These are phyloP conservation scores for Balakata baccata DNA, from an alignment of 345 rosid species.

Conservation along the genomic window DNA sequence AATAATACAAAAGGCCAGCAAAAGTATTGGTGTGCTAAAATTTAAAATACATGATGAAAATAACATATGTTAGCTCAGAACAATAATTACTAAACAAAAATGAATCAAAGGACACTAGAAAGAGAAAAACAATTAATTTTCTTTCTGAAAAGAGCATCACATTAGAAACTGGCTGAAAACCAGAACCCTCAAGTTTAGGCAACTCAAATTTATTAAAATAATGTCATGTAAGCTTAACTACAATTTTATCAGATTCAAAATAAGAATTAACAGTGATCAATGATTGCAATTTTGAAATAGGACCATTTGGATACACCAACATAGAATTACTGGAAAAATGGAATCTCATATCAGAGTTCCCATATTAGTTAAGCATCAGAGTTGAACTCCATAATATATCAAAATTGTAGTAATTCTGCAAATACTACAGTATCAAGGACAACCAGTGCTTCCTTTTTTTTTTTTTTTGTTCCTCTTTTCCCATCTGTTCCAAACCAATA, in stretches of 20 bases:
- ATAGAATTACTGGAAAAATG: background rate
- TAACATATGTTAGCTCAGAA: no score
- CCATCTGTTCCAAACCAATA: background rate
- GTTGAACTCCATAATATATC: background rate
- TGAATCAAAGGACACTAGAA: background rate
- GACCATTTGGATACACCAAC: background rate
- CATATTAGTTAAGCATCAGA: background rate
- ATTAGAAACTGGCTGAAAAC: background rate
- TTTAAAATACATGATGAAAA: background rate
- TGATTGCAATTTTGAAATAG: background rate
- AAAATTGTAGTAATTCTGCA: background rate
- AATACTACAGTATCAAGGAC: background rate
- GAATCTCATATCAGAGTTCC: background rate
- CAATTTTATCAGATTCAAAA: background rate
- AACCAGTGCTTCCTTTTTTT: constrained; percentile 1
- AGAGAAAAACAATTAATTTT: background rate
- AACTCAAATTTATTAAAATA: background rate
- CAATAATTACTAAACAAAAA: background rate
- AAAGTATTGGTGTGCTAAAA: background rate
- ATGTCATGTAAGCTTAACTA: background rate
- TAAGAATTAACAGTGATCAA: background rate
- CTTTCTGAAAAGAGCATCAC: background rate
- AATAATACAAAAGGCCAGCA: background rate
- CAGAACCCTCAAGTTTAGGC: background rate
- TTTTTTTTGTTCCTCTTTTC: background rate